These are phyloP conservation scores for Microdochium trichocladiopsis DNA, from an alignment of 2,329 filamentous ascomycete genomes.

Conservation along the genomic window DNA sequence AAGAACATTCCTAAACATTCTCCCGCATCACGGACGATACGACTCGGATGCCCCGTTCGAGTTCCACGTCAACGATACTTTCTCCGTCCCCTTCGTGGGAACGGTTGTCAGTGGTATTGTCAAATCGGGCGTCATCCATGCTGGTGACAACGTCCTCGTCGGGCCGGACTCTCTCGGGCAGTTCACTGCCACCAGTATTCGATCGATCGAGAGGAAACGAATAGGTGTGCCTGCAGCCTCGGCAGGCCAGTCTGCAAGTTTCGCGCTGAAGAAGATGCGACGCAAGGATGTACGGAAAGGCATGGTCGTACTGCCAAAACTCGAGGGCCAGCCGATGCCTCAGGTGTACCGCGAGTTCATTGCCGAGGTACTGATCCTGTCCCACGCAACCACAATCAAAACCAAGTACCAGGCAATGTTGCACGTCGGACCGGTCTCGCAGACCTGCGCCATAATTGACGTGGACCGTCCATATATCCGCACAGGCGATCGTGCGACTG, in stretches of 20 bases:
- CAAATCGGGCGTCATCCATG: constrained; percentile 79
- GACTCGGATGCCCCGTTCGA: constrained; percentile 84
- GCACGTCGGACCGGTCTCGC: constrained; percentile 88
- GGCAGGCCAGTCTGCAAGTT: constrained; percentile 87
- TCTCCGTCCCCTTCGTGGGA: constrained; percentile 94
- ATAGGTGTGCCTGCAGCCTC: constrained; percentile 82
- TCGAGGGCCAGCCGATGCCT: constrained; percentile 61
- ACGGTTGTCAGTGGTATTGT: constrained; percentile 95
- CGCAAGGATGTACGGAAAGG: constrained; percentile 93
- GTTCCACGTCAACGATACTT: constrained; percentile 94
- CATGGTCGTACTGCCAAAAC: constrained; percentile 89
- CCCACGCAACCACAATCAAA: constrained; percentile 94
- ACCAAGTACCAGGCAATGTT: constrained; percentile 97
- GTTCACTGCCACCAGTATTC: constrained; percentile 78
- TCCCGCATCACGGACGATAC: constrained; percentile 91
- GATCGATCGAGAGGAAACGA: constrained; percentile 91
- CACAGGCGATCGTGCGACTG: constrained; percentile 86
- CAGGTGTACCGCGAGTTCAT: constrained; percentile 73
- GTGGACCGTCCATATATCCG: constrained; percentile 94
- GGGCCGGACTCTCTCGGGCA: constrained; percentile 88
- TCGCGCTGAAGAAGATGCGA: constrained; percentile 80
- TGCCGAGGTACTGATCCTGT: constrained; percentile 86
- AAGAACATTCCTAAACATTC: constrained; percentile 86
- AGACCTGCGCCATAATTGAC: constrained; percentile 96
- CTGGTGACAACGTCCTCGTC: constrained; percentile 82